Conservation (phyloP, 306 rosid species). For the Pyrus communis region DNA sequence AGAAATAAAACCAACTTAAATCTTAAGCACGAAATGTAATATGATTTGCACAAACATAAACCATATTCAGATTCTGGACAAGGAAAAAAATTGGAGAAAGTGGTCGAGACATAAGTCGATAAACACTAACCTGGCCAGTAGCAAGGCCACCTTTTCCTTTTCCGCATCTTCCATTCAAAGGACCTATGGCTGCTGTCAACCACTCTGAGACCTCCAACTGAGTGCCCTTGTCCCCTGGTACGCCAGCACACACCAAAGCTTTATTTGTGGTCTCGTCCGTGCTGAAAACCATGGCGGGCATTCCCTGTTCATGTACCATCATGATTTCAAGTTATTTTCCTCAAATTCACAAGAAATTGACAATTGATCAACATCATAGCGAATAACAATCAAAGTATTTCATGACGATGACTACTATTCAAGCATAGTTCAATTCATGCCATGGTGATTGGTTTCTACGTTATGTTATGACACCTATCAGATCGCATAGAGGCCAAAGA, state of each 20-base stretch:
- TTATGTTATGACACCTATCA: background rate
- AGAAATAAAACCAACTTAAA: background rate
- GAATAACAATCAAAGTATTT: background rate
- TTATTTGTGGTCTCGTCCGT: constrained; percentile 72
- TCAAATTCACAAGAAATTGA: background rate
- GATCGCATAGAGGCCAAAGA: background rate
- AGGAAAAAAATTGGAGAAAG: background rate
- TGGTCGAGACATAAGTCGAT: background rate
- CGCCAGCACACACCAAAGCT: constrained; percentile 95
- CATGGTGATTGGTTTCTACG: background rate
- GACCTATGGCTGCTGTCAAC: constrained; percentile 72
- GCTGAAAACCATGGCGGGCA: constrained; percentile 90
- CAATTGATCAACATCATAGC: background rate
- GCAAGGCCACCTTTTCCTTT: constrained; percentile 96
- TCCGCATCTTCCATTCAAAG: constrained; percentile 83
- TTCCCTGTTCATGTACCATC: constrained; percentile 51
- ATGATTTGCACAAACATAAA: background rate
- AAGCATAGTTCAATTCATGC: background rate
- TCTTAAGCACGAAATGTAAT: background rate
- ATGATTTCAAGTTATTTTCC: constrained; percentile 13
- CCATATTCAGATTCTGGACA: background rate
- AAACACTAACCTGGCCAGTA: constrained; percentile 80
- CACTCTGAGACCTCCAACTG: constrained; percentile 79
- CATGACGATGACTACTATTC: background rate
- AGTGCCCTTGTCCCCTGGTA: constrained; percentile 54